phyloP scores from a whole-genome alignment of 768 basidiomycete species.

The Gautieria morchelliformis region DNA sequence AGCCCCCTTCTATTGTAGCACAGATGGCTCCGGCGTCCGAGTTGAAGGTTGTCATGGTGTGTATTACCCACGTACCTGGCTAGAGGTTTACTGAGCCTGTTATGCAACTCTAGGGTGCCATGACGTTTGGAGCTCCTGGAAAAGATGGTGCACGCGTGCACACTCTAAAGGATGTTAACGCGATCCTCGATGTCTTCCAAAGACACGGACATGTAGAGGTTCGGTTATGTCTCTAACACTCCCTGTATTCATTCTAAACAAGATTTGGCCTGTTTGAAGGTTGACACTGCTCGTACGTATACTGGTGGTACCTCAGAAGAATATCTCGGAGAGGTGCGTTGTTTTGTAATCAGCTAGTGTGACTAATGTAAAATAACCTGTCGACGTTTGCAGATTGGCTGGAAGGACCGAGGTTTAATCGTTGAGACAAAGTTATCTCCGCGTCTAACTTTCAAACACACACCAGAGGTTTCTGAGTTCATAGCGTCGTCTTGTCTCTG shows the following conservation, averaged over 20 bases:
- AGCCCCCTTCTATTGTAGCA: not conserved
- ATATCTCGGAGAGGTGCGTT: constrained; percentile 31
- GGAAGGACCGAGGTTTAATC: constrained; percentile 39
- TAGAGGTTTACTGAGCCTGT: not conserved
- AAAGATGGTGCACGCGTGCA: constrained; percentile 17
- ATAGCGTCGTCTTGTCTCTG: constrained; percentile 16
- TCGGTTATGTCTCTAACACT: not conserved
- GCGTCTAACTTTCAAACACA: constrained; percentile 13
- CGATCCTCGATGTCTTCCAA: constrained; percentile 24
- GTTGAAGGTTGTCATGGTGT: constrained; percentile 44
- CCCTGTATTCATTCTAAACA: too few species aligned
- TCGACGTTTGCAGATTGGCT: constrained; percentile 15
- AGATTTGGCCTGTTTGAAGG: constrained; percentile 19
- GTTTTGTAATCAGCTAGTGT: too few species aligned
- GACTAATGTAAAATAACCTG: too few species aligned
- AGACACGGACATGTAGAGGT: constrained; percentile 26
- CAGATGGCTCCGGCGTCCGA: constrained; percentile 23
- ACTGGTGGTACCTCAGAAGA: constrained; percentile 24
- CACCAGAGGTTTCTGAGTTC: not conserved
- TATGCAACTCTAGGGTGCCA: constrained; percentile 9
- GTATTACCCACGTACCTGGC: not conserved
- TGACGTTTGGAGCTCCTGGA: constrained; percentile 19
- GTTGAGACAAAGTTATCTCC: constrained; percentile 56
- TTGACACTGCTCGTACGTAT: constrained; percentile 23
- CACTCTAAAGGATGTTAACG: constrained; percentile 9